phyloP scores from a whole-genome alignment of 192 early-diverging fungal species.

The Backusella psychrophila region DNA sequence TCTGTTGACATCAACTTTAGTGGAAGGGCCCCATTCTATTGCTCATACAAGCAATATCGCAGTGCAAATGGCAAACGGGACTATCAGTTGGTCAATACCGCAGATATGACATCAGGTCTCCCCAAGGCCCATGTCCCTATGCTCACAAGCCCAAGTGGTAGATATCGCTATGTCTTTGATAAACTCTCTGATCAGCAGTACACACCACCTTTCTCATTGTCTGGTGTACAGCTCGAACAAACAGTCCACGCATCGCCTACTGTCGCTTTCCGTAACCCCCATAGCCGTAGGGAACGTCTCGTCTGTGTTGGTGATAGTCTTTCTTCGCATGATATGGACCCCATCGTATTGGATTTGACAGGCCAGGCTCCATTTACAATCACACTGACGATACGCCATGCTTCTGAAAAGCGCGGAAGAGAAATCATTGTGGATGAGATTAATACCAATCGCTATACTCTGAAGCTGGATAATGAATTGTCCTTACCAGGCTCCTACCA shows the following conservation, averaged over 20 bases:
- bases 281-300: neutral
- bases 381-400: constrained; percentile 24
- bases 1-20: constrained; percentile 26
- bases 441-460: constrained; percentile 13
- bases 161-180: constrained; percentile 37
- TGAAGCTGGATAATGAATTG: constrained; percentile 21
- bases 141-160: constrained; percentile 29
- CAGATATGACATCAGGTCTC: constrained; percentile 29
- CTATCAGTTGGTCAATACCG: neutral
- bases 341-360: constrained; percentile 24
- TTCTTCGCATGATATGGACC: constrained; percentile 6
- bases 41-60: constrained; percentile 19
- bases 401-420: constrained; percentile 16
- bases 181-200: constrained; percentile 40
- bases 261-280: constrained; percentile 20
- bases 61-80: neutral
- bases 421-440: constrained; percentile 29
- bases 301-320: constrained; percentile 40
- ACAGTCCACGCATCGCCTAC: constrained; percentile 32
- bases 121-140: constrained; percentile 24
- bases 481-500: constrained; percentile 31
- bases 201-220: constrained; percentile 6
- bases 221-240: constrained; percentile 32
- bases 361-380: constrained; percentile 40
- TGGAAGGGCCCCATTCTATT: constrained; percentile 34